These are phyloP conservation scores for Coemansia sp. DNA, from an alignment of 192 early-diverging fungal genomes.

Conservation along the genomic window DNA sequence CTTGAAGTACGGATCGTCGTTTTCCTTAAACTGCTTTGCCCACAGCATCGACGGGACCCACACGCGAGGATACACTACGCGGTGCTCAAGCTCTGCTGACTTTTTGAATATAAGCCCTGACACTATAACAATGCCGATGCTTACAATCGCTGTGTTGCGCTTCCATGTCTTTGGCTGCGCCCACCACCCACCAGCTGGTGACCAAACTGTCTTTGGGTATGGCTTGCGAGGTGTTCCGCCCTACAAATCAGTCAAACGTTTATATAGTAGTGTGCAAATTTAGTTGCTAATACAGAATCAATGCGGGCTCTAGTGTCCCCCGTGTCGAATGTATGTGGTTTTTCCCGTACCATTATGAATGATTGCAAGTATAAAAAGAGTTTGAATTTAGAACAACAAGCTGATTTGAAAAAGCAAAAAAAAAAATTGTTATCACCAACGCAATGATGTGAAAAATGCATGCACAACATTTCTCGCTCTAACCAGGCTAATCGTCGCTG, in stretches of 20 bases:
- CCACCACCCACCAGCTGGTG: constrained; percentile 65
- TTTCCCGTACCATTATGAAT: neutral
- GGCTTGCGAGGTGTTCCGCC: constrained; percentile 50
- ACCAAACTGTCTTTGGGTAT: constrained; percentile 55
- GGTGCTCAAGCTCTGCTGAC: constrained; percentile 60
- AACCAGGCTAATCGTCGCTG: neutral
- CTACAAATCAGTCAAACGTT: constrained; percentile 16
- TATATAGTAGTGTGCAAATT: neutral
- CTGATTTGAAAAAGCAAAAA: neutral
- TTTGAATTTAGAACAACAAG: neutral
- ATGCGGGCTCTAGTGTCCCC: neutral
- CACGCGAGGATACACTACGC: constrained; percentile 50
- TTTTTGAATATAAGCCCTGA: constrained; percentile 58
- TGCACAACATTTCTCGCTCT: neutral
- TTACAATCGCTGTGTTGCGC: constrained; percentile 49
- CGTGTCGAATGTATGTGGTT: neutral
- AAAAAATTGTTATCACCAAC: neutral
- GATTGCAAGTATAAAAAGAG: constrained; percentile 2
- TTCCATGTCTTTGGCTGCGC: constrained; percentile 62
- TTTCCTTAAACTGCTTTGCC: constrained; percentile 56
- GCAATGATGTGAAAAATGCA: neutral
- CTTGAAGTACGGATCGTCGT: constrained; percentile 50
- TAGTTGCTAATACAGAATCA: neutral
- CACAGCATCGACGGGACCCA: constrained; percentile 59
- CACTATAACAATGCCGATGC: constrained; percentile 13